Base-by-base conservation (phyloP, 2,329 filamentous ascomycete genomes). In the Amylocarpus encephaloides region DNA sequence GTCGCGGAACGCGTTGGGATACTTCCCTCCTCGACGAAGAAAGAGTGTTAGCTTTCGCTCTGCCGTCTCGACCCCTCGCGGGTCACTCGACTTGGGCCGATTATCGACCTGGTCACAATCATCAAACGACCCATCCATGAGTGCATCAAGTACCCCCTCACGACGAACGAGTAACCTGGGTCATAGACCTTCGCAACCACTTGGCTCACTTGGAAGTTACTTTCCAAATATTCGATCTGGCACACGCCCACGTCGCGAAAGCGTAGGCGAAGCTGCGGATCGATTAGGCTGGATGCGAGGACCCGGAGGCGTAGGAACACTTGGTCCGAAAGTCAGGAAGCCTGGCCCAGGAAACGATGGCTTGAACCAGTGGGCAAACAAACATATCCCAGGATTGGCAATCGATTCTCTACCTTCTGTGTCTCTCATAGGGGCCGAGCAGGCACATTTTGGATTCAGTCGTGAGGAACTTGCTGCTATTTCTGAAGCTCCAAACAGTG, bases 11-110 rank as follows among this genome's bases (percentile, higher is more conserved):
- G 79, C 85, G 2, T 76, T 96, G 40, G 92, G 91, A 19, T 97
- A 92, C 69, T 97, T 97, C 64, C 92, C 92, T 2, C 91, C 91
- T 6, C 80, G 90, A 16, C 91, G 81, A 93, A 93, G 83, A 93
- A 63, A 66, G 51, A 67, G 64, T 33, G 70, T 79, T 9, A 73
- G 78, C 60, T 82, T 82, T 1, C 77, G 78, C 46, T 86, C 86
- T 2, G 76, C 81, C 12, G 59, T 82, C 46, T 80, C 83, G 15
- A 88, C 85, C 2, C 86, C 86, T 6, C 60, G 64, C 19, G 62
- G 34, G 22, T 67, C 64, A 33, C 45, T 48, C 15, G 64, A 66
- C 44, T 53, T 64, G 16, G 51, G 56, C 13, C 46, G 48, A 10
- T 42, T 56, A 16, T 56, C 56, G 32, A 52, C 57, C 13, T 45